Evolutionary conservation across 2,329 filamentous ascomycete species (phyloP).

Genomic region (Hypoxylon rubiginosum): DNA sequence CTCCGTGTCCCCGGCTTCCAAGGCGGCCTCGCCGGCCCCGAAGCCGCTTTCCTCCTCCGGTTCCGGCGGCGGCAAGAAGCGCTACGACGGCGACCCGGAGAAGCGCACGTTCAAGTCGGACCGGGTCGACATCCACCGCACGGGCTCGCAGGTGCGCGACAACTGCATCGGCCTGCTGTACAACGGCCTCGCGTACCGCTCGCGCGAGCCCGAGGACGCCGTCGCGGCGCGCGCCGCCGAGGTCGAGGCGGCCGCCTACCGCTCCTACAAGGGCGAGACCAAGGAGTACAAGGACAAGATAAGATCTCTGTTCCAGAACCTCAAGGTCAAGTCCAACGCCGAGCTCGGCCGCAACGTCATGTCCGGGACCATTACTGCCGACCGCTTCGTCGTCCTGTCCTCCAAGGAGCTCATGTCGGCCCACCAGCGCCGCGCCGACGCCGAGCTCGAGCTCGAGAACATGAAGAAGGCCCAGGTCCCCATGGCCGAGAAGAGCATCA

Average conservation of each 20-base stretch:
- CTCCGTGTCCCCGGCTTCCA: conserved; percentile 64
- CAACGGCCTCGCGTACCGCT: conserved; percentile 83
- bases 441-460: conserved; percentile 87
- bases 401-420: conserved; percentile 92
- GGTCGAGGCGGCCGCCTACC: conserved; percentile 84
- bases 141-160: conserved; percentile 80
- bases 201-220: conserved; percentile 76
- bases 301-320: conserved; percentile 91
- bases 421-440: conserved; percentile 81
- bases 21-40: conserved; percentile 53
- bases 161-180: conserved; percentile 92
- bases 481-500: conserved; percentile 91
- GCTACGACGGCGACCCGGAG: conserved; percentile 75
- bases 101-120: conserved; percentile 88
- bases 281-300: conserved; percentile 88
- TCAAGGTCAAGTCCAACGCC: conserved; percentile 91
- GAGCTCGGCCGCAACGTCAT: conserved; percentile 83
- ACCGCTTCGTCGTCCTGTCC: conserved; percentile 86
- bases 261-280: conserved; percentile 76
- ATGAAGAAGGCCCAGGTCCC: conserved; percentile 98
- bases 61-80: conserved; percentile 62
- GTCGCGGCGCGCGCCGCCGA: conserved; percentile 83
- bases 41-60: too few relatives aligned
- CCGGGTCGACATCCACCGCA: conserved; percentile 81
- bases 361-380: conserved; percentile 77